A percentile compares a stretch with the other conserved stretches of the same genome.
These are phyloP conservation scores for Cercospora berteroae DNA, from an alignment of 2,329 filamentous ascomycete species.

Conservation along the genomic window DNA sequence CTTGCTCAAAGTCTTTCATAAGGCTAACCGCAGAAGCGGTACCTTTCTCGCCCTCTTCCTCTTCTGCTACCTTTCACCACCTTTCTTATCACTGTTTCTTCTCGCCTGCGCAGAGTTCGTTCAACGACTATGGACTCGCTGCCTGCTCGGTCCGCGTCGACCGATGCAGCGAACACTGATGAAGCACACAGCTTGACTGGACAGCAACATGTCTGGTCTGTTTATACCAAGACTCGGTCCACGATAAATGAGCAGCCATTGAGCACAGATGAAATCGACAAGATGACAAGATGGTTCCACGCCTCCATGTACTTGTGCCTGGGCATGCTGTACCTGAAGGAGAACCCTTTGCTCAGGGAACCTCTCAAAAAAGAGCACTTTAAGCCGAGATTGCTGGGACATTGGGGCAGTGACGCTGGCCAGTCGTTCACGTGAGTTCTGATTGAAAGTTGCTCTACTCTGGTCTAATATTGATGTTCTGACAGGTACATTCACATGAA, in stretches of 20 bases:
- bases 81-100: background rate
- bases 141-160: background rate
- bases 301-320: slow-evolving; percentile 72
- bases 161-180: background rate
- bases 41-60: background rate
- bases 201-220: slow-evolving; percentile 33
- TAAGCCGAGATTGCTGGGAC: slow-evolving; percentile 71
- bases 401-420: slow-evolving; percentile 78
- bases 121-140: slow-evolving; percentile 4
- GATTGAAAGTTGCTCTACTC: background rate
- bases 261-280: slow-evolving; percentile 62
- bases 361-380: slow-evolving; percentile 68
- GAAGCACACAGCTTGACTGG: slow-evolving; percentile 19
- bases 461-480: slow-evolving; percentile 8
- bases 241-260: slow-evolving; percentile 53
- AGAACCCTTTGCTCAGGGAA: slow-evolving; percentile 70
- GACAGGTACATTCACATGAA: slow-evolving; percentile 72
- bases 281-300: slow-evolving; percentile 71
- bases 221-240: slow-evolving; percentile 34
- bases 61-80: background rate
- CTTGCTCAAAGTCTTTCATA: background rate
- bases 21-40: background rate
- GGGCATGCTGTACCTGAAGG: slow-evolving; percentile 76
- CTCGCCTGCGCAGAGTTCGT: background rate
- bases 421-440: slow-evolving; percentile 64